These are phyloP conservation scores for Mycena kentingensis DNA, from an alignment of 768 basidiomycete species.

Conservation along the genomic window DNA sequence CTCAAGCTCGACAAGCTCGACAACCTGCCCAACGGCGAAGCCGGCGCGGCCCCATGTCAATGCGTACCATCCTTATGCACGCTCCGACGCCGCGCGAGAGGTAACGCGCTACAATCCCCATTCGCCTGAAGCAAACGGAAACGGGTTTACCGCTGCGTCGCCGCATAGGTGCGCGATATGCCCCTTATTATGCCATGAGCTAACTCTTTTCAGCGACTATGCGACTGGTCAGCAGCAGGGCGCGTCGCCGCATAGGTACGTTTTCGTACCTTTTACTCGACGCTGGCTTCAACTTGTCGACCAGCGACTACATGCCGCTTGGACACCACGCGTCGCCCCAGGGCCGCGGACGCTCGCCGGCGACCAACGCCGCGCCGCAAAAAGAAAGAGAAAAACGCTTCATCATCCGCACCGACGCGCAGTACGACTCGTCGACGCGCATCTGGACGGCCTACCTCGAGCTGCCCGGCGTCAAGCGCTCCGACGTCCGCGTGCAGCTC, in stretches of 20 bases:
- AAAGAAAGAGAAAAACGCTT: too few species aligned
- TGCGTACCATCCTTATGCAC: slow-evolving; percentile 17
- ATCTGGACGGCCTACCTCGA: slow-evolving; percentile 63
- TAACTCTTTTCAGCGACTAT: slow-evolving; percentile 4
- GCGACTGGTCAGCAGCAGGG: background rate
- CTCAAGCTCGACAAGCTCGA: slow-evolving; percentile 22
- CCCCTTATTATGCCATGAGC: too few species aligned
- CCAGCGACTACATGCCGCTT: too few species aligned
- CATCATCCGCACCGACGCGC: slow-evolving; percentile 61
- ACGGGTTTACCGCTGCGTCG: background rate
- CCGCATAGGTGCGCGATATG: too few species aligned
- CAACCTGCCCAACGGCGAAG: slow-evolving; percentile 17
- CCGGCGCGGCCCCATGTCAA: slow-evolving; percentile 12
- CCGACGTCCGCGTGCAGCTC: slow-evolving; percentile 60
- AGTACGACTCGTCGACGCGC: slow-evolving; percentile 54
- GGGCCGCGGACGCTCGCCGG: slow-evolving; percentile 24
- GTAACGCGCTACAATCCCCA: slow-evolving; percentile 12
- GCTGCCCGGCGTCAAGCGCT: slow-evolving; percentile 64
- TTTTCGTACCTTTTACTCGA: slow-evolving; percentile 5
- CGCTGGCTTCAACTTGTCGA: too few species aligned
- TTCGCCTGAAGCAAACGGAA: background rate
- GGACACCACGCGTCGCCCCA: too few species aligned
- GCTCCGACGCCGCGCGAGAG: slow-evolving; percentile 18
- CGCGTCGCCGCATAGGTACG: slow-evolving; percentile 11
- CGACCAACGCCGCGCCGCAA: slow-evolving; percentile 24